Percentiles rank a stretch among this genome's conserved stretches.
phyloP scores from a whole-genome alignment of 73 alveolate species.

The Durusdinium trenchii region DNA sequence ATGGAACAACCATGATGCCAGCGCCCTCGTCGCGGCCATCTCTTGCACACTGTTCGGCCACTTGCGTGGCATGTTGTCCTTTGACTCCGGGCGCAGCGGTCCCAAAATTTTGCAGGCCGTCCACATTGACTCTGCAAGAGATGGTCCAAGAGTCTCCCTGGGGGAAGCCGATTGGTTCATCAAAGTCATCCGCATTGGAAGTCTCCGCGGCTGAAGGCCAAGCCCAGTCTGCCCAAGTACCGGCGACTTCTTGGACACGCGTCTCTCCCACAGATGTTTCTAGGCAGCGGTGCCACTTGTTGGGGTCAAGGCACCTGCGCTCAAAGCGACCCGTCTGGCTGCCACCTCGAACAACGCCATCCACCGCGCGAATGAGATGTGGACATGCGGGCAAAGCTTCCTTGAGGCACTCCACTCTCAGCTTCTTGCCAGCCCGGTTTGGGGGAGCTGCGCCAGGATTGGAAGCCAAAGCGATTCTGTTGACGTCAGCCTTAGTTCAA shows the following conservation, averaged over 20 bases:
- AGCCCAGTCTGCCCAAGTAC: neutral
- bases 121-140: neutral
- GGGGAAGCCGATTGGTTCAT: neutral
- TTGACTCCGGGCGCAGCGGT: neutral
- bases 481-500: conserved; percentile 35
- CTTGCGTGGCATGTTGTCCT: neutral
- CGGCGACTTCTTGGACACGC: neutral
- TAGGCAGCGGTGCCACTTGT: neutral
- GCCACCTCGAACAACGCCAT: neutral
- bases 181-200: neutral
- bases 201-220: conserved; percentile 4
- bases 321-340: conserved; percentile 8
- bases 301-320: neutral
- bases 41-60: neutral
- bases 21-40: neutral
- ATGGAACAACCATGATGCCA: no score
- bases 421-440: neutral
- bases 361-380: neutral
- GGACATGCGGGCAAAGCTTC: neutral
- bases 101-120: neutral
- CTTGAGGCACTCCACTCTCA: conserved; percentile 8
- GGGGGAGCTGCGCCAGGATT: neutral
- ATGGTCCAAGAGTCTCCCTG: neutral
- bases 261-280: neutral
- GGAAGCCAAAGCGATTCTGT: neutral